phyloP scores from a whole-genome alignment of 1,139 yeast species.

The Arxiozyma bovina region DNA sequence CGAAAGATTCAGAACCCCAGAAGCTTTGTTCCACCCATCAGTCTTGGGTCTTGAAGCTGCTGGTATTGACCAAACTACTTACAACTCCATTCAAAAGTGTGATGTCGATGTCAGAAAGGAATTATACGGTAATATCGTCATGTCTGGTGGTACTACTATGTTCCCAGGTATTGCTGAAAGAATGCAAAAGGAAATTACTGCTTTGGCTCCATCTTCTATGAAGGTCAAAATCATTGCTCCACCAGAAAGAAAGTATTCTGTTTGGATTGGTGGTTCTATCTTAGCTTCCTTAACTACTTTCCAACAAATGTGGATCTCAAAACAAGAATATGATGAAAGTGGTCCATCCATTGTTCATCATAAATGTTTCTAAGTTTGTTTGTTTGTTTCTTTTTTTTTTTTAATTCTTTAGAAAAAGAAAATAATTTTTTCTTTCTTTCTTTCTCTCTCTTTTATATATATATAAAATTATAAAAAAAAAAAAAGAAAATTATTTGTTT shows the following conservation, averaged over 20 bases:
- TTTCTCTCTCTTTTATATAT: neutral
- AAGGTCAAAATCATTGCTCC: slow-evolving; percentile 99
- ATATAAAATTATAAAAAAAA: too few relatives aligned
- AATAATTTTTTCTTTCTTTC: neutral
- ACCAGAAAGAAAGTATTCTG: slow-evolving; percentile 99
- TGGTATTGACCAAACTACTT: slow-evolving; percentile 99
- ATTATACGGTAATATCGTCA: slow-evolving; percentile 96
- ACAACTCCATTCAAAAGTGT: slow-evolving; percentile 98
- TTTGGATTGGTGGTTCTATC: slow-evolving; percentile 99
- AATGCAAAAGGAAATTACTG: slow-evolving; percentile 99
- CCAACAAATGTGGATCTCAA: slow-evolving; percentile 99
- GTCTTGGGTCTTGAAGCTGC: slow-evolving; percentile 97
- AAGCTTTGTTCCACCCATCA: slow-evolving; percentile 98
- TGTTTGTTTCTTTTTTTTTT: too few relatives aligned
- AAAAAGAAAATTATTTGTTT: neutral
- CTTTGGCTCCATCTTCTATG: slow-evolving; percentile 99
- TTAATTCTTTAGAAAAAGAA: neutral
- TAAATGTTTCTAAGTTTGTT: slow-evolving; percentile 82
- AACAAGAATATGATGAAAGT: slow-evolving; percentile 99
- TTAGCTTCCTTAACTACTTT: slow-evolving; percentile 97
- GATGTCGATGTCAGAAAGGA: slow-evolving; percentile 99
- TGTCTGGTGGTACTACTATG: slow-evolving; percentile 99
- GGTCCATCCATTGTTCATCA: slow-evolving; percentile 99
- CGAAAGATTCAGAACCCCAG: slow-evolving; percentile 99
- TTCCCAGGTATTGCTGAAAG: slow-evolving; percentile 99